Percentiles rank a stretch among this genome's conserved stretches.
Conservation (phyloP, 1,284 basidiomycete genomes). For the Bondarzewia mesenterica region DNA sequence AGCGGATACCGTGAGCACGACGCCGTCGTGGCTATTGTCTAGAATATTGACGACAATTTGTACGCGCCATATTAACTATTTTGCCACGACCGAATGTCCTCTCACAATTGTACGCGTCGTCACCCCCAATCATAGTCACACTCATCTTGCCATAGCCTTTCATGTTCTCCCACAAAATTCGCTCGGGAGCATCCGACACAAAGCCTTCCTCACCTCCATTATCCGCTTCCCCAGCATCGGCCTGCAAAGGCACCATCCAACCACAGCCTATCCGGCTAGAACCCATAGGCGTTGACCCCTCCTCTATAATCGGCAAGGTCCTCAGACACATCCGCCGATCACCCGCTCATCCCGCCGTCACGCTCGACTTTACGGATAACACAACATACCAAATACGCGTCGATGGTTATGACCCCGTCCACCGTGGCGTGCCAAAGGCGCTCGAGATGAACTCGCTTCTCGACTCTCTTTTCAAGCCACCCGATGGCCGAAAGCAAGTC, state of each 20-base stretch:
- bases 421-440: conserved; percentile 47
- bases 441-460: conserved; percentile 47
- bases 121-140: too few relatives aligned
- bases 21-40: too few relatives aligned
- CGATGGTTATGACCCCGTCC: conserved; percentile 50
- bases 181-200: too few relatives aligned
- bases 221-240: conserved; percentile 18
- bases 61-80: too few relatives aligned
- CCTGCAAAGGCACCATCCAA: conserved; percentile 16
- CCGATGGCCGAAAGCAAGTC: conserved; percentile 26
- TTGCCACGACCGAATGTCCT: too few relatives aligned
- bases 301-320: conserved; percentile 41
- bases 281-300: conserved; percentile 38
- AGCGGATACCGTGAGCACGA: too few relatives aligned
- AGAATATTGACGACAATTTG: too few relatives aligned
- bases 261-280: conserved; percentile 25
- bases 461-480: conserved; percentile 30
- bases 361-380: conserved; percentile 46
- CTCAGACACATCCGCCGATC: conserved; percentile 42
- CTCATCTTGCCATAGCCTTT: too few relatives aligned
- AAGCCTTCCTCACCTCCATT: conserved; percentile 8
- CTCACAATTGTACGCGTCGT: too few relatives aligned
- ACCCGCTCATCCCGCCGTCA: conserved; percentile 44
- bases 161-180: too few relatives aligned
- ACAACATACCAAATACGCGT: conserved; percentile 49